Conservation (phyloP, 2,329 filamentous ascomycete genomes). For the Fusarium subtropicale region DNA sequence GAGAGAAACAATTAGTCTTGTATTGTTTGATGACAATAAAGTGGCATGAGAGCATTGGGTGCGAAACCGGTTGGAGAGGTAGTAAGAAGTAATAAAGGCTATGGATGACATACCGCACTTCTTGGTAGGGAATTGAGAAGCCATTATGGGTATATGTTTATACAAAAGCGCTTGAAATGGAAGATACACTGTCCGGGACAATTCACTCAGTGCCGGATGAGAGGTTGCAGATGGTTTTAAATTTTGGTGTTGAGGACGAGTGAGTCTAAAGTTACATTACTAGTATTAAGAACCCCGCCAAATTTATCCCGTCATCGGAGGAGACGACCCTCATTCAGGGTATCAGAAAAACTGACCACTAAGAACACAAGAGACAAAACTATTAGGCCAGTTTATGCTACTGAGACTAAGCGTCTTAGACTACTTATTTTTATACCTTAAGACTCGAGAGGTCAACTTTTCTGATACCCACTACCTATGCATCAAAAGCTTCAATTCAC, state of each 20-base stretch:
- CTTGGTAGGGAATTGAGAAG: constrained; percentile 65
- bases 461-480: no score
- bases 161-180: background rate
- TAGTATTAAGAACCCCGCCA: constrained; percentile 44
- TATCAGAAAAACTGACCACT: no score
- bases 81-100: constrained; percentile 22
- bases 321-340: constrained; percentile 33
- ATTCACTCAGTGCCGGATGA: background rate
- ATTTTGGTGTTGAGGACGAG: constrained; percentile 40
- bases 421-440: no score
- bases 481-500: no score
- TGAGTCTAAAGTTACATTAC: constrained; percentile 30
- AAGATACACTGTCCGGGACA: background rate
- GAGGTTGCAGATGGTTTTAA: constrained; percentile 18
- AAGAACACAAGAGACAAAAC: no score
- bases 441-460: no score
- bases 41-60: constrained; percentile 8
- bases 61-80: constrained; percentile 22
- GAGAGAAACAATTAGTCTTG: constrained; percentile 18
- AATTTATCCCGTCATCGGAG: constrained; percentile 52
- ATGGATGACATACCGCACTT: constrained; percentile 64
- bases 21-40: background rate
- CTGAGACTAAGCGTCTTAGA: no score
- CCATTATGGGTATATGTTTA: constrained; percentile 39
- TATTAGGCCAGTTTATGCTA: no score